phyloP scores from a whole-genome alignment of 2,329 filamentous ascomycete genomes.

The Beauveria sp. region DNA sequence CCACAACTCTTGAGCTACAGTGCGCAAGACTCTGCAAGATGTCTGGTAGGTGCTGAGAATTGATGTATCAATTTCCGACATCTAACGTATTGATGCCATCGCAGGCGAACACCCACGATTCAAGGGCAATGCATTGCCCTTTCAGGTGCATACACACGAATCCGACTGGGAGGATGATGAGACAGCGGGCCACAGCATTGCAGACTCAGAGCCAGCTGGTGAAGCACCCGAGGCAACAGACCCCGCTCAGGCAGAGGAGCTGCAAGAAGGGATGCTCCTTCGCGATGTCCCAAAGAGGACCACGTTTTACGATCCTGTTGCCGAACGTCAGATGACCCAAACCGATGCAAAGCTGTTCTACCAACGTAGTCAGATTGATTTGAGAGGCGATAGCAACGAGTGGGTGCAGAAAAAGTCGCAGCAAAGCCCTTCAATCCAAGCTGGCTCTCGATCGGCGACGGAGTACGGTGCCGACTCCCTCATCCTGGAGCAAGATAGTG shows the following conservation, averaged over 20 bases:
- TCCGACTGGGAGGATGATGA: slow-evolving; percentile 16
- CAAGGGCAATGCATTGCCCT: slow-evolving; percentile 11
- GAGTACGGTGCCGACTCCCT: slow-evolving; percentile 31
- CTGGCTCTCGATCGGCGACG: slow-evolving; percentile 27
- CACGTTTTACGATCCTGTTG: slow-evolving; percentile 86
- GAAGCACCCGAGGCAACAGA: slow-evolving; percentile 16
- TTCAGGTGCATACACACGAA: slow-evolving; percentile 15
- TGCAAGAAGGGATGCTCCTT: slow-evolving; percentile 50
- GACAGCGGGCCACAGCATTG: neutral
- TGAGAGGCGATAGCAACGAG: slow-evolving; percentile 28
- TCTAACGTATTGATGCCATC: neutral
- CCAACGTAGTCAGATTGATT: slow-evolving; percentile 71
- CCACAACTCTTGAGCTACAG: neutral
- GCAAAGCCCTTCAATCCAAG: slow-evolving; percentile 37
- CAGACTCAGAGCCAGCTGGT: slow-evolving; percentile 17
- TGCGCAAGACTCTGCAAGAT: neutral
- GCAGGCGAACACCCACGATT: neutral
- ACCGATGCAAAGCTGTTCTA: slow-evolving; percentile 95
- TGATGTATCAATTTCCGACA: neutral
- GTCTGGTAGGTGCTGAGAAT: neutral
- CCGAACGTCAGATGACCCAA: slow-evolving; percentile 90
- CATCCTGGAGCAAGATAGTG: slow-evolving; percentile 23
- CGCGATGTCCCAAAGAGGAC: slow-evolving; percentile 62
- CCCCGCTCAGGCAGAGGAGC: slow-evolving; percentile 22
- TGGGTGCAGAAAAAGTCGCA: slow-evolving; percentile 37